These are phyloP conservation scores for Starmera dryadoides DNA, from an alignment of 805 yeast genomes.

Conservation along the genomic window DNA sequence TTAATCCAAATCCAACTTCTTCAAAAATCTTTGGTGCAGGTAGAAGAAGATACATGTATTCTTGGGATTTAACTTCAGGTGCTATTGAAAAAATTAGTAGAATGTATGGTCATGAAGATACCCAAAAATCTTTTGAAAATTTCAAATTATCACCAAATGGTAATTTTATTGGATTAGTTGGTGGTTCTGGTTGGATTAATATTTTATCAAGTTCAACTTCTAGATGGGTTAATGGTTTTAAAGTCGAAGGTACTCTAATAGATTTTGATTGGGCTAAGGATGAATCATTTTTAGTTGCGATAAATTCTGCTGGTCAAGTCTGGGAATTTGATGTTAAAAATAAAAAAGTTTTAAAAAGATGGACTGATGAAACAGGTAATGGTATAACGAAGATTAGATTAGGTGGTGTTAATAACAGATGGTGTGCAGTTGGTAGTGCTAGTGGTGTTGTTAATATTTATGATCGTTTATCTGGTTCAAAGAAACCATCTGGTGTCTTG, in stretches of 20 bases:
- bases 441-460: slow-evolving; percentile 88
- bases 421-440: slow-evolving; percentile 84
- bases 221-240: slow-evolving; percentile 83
- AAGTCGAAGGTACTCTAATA: slow-evolving; percentile 78
- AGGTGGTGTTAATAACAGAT: slow-evolving; percentile 65
- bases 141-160: slow-evolving; percentile 77
- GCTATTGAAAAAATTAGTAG: slow-evolving; percentile 78
- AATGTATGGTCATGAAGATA: slow-evolving; percentile 83
- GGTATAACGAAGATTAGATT: slow-evolving; percentile 73
- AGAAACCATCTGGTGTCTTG: slow-evolving; percentile 54
- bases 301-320: slow-evolving; percentile 77
- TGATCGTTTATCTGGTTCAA: slow-evolving; percentile 40
- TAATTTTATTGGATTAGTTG: slow-evolving; percentile 62
- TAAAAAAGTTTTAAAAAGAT: slow-evolving; percentile 49
- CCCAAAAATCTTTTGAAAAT: slow-evolving; percentile 82
- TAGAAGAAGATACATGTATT: slow-evolving; percentile 84
- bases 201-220: slow-evolving; percentile 69
- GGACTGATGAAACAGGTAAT: slow-evolving; percentile 84
- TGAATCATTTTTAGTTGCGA: slow-evolving; percentile 41
- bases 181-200: slow-evolving; percentile 89
- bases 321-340: slow-evolving; percentile 71
- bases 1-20: slow-evolving; percentile 41
- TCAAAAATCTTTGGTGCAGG: slow-evolving; percentile 76
- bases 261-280: slow-evolving; percentile 67
- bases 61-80: slow-evolving; percentile 79